Conservation (phyloP, 352 stramenopile genomes). For the Phytopythium delawarense region DNA sequence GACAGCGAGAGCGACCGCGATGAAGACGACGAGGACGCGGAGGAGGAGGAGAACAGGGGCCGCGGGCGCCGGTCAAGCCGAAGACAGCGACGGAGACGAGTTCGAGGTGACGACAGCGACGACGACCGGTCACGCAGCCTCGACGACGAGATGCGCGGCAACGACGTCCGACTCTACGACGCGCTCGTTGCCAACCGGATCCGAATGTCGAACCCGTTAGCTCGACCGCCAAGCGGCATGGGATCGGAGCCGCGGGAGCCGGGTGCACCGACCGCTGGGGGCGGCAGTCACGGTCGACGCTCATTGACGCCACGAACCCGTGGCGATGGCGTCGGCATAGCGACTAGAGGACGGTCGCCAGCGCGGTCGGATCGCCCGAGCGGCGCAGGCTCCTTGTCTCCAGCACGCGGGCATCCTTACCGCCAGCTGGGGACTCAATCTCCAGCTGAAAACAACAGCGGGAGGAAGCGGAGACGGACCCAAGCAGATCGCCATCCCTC, state of each 20-base stretch:
- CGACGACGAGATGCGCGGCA: neutral
- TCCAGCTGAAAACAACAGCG: neutral
- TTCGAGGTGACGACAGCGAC: neutral
- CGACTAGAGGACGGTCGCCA: neutral
- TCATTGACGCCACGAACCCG: neutral
- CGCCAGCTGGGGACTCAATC: neutral
- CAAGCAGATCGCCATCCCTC: conserved; percentile 2
- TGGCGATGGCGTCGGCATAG: neutral
- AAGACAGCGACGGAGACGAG: neutral
- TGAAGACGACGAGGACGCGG: neutral
- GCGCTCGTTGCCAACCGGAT: conserved; percentile 2
- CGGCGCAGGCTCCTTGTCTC: neutral
- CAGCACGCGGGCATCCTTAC: neutral
- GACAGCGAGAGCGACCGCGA: neutral
- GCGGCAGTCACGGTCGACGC: neutral
- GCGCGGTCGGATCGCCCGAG: neutral
- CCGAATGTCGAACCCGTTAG: neutral
- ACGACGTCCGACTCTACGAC: neutral
- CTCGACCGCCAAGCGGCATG: neutral
- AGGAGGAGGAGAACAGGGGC: neutral
- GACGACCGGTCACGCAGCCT: neutral
- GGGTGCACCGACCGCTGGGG: neutral
- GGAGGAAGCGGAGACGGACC: conserved; percentile 2
- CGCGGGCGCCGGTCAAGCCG: neutral
- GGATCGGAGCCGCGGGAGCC: neutral